These are phyloP conservation scores for Cardamine chenopodiifolia DNA, from an alignment of 345 rosid genomes.

Conservation along the genomic window DNA sequence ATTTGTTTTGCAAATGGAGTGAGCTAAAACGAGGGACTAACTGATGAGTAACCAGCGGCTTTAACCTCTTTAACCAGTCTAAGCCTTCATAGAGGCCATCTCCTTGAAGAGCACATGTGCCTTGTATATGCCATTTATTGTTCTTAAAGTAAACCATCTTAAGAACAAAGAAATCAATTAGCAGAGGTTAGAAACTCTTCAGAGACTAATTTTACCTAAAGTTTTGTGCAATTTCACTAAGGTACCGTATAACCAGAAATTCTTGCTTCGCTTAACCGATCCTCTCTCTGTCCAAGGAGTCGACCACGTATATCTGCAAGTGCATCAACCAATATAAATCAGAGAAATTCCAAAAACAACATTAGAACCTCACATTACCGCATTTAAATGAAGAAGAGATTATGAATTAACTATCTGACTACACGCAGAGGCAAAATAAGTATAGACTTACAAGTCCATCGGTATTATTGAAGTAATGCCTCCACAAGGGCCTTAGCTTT, in stretches of 20 bases:
- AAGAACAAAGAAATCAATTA: too few species aligned
- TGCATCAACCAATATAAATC: not conserved
- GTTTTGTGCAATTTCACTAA: too few species aligned
- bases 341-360: not conserved
- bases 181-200: too few species aligned
- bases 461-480: slow-evolving; percentile 97
- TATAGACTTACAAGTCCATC: slow-evolving; percentile 79
- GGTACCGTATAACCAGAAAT: too few species aligned
- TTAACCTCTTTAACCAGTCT: slow-evolving; percentile 96
- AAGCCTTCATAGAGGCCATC: slow-evolving; percentile 98
- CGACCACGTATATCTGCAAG: too few species aligned
- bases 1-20: slow-evolving; percentile 31
- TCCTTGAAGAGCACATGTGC: slow-evolving; percentile 92
- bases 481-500: slow-evolving; percentile 96
- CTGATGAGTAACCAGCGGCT: slow-evolving; percentile 90
- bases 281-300: too few species aligned
- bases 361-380: not conserved
- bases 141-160: slow-evolving; percentile 93
- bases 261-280: too few species aligned
- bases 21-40: slow-evolving; percentile 68
- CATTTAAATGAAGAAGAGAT: slow-evolving; percentile 9
- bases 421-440: not conserved
- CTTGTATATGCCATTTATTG: slow-evolving; percentile 99
- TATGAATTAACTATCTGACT: not conserved
- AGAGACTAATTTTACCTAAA: too few species aligned